Evolutionary conservation across 116 monocot genomes (phyloP).

Genomic region (Zostera marina): DNA sequence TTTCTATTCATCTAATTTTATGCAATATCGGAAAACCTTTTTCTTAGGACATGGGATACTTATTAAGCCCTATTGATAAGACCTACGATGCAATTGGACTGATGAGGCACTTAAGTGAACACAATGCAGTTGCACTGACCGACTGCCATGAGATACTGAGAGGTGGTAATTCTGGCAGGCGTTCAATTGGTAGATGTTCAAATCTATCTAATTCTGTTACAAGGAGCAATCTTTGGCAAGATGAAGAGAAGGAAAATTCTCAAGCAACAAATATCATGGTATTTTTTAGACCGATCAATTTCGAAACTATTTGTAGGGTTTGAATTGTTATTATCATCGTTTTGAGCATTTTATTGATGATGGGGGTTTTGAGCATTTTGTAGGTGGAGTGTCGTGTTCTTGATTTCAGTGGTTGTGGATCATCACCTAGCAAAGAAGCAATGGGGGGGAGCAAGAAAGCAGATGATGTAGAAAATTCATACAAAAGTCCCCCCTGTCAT

Average conservation of each 20-base stretch:
- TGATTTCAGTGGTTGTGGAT: conserved; percentile 37
- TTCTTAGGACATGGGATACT: conserved; percentile 45
- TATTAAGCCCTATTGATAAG: conserved; percentile 52
- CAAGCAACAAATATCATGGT: conserved; percentile 13
- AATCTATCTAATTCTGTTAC: neutral
- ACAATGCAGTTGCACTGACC: conserved; percentile 37
- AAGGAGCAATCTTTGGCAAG: neutral
- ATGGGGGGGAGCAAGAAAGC: neutral
- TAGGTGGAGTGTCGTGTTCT: conserved; percentile 35
- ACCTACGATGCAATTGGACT: conserved; percentile 61
- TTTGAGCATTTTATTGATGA: neutral
- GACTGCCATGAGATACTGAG: conserved; percentile 56
- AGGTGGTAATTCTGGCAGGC: conserved; percentile 12
- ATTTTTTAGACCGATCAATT: neutral
- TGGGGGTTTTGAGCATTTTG: neutral
- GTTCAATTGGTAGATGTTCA: neutral
- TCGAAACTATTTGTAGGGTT: neutral
- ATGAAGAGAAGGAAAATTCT: conserved; percentile 9
- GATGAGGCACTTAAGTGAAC: conserved; percentile 58
- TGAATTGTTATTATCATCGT: neutral
- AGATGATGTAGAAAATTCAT: neutral
- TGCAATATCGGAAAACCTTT: neutral
- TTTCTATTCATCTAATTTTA: too few relatives aligned
- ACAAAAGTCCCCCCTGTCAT: neutral
- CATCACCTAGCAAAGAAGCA: conserved; percentile 13